Evolutionary conservation across 192 early-diverging fungal genomes (phyloP).

Genomic region (Spinellus fusiger): DNA sequence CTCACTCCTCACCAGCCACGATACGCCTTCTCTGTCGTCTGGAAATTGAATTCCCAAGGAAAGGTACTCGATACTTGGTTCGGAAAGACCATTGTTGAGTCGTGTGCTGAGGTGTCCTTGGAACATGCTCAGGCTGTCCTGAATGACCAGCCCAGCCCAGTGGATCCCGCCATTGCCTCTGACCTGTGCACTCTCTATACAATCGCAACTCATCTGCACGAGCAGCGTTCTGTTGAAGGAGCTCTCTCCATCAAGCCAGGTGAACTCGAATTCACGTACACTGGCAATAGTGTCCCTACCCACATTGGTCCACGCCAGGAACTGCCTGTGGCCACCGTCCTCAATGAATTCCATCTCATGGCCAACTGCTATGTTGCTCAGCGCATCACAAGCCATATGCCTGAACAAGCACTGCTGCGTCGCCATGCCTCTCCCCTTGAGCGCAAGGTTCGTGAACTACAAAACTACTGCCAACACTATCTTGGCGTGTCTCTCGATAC

Average conservation of each 20-base stretch:
- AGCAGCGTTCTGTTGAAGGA: slow-evolving; percentile 70
- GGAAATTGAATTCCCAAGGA: slow-evolving; percentile 89
- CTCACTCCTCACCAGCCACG: slow-evolving; percentile 77
- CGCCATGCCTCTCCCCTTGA: slow-evolving; percentile 66
- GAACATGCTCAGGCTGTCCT: slow-evolving; percentile 23
- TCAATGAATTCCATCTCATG: slow-evolving; percentile 95
- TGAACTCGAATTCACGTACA: slow-evolving; percentile 79
- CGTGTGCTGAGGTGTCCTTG: slow-evolving; percentile 88
- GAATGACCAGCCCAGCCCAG: background rate
- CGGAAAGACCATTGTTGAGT: slow-evolving; percentile 47
- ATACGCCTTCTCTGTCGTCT: slow-evolving; percentile 69
- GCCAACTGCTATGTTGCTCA: slow-evolving; percentile 93
- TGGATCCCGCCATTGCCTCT: slow-evolving; percentile 20
- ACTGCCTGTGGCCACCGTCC: slow-evolving; percentile 74
- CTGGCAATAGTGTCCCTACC: slow-evolving; percentile 71
- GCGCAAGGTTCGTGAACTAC: slow-evolving; percentile 32
- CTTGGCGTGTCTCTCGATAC: slow-evolving; percentile 73
- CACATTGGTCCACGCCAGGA: slow-evolving; percentile 80
- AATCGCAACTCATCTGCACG: slow-evolving; percentile 70
- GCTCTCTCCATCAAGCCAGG: slow-evolving; percentile 83
- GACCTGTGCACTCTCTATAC: slow-evolving; percentile 28
- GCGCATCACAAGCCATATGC: slow-evolving; percentile 82
- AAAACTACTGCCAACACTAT: slow-evolving; percentile 59
- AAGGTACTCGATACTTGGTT: slow-evolving; percentile 73
- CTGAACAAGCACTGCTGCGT: slow-evolving; percentile 89